These are phyloP conservation scores for Drosera spatulata DNA, from an alignment of 179 eudicot species.

Conservation along the genomic window DNA sequence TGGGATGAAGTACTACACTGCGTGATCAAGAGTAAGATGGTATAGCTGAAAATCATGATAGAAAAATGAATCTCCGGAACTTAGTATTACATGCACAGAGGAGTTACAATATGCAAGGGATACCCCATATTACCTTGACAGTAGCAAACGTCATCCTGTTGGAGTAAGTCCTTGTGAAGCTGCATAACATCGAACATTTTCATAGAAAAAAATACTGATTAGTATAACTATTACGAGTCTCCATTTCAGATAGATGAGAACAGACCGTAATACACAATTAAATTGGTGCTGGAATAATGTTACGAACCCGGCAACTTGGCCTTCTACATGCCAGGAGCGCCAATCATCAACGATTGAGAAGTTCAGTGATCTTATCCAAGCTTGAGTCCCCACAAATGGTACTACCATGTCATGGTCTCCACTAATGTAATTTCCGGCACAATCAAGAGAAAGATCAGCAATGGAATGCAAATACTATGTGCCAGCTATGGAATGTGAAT, in stretches of 20 bases:
- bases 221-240: too few relatives aligned
- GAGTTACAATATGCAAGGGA: background rate
- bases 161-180: constrained; percentile 24
- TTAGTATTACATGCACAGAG: too few relatives aligned
- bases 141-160: constrained; percentile 27
- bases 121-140: constrained; percentile 18
- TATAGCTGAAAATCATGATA: too few relatives aligned
- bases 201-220: background rate
- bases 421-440: background rate
- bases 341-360: constrained; percentile 25
- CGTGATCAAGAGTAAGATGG: too few relatives aligned
- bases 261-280: too few relatives aligned
- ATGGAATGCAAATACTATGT: background rate
- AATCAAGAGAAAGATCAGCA: background rate
- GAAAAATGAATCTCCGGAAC: too few relatives aligned
- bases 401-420: constrained; percentile 31
- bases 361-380: constrained; percentile 26
- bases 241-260: too few relatives aligned
- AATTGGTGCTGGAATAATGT: background rate
- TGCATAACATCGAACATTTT: background rate
- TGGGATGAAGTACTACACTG: too few relatives aligned
- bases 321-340: constrained; percentile 20
- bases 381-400: constrained; percentile 22
- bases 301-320: constrained; percentile 26
- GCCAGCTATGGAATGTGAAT: too few relatives aligned